Evolutionary conservation across 2,329 filamentous ascomycete genomes (phyloP).

Genomic region (Claviceps africana): DNA sequence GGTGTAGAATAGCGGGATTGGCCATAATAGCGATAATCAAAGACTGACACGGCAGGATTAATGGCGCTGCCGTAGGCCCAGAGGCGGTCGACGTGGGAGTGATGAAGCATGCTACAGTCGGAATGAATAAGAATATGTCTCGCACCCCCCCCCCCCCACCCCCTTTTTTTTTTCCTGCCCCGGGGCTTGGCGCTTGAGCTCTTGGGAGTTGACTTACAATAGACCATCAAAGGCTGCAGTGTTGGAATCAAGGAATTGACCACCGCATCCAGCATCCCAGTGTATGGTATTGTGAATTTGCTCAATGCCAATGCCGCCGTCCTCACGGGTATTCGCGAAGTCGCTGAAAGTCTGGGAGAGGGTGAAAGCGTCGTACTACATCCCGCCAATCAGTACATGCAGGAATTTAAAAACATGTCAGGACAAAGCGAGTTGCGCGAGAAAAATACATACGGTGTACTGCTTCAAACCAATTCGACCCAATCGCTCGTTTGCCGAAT

Average conservation of each 20-base stretch:
- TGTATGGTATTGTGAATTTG: constrained; percentile 29
- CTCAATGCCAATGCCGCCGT: constrained; percentile 28
- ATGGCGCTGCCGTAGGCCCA: constrained; percentile 43
- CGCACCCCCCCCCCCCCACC: no score
- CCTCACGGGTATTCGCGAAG: constrained; percentile 21
- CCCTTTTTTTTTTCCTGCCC: not conserved
- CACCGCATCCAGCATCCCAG: constrained; percentile 26
- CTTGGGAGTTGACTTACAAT: constrained; percentile 21
- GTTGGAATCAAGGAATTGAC: constrained; percentile 25
- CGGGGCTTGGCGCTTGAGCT: no score
- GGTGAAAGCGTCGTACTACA: constrained; percentile 27
- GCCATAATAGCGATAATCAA: constrained; percentile 21
- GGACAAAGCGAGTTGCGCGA: no score
- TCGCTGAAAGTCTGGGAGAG: constrained; percentile 20
- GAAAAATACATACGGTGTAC: constrained; percentile 23
- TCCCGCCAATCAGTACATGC: not conserved
- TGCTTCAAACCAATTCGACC: constrained; percentile 21
- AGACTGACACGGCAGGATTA: constrained; percentile 20
- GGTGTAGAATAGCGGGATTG: constrained; percentile 27
- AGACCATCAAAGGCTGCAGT: constrained; percentile 32
- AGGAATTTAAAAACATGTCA: not conserved
- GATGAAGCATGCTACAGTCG: constrained; percentile 27
- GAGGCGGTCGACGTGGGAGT: constrained; percentile 48
- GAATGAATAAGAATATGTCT: not conserved
- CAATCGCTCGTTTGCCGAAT: constrained; percentile 23